Conservation (phyloP, 768 basidiomycete genomes). For the Rhodotorula sphaerocarpa region DNA sequence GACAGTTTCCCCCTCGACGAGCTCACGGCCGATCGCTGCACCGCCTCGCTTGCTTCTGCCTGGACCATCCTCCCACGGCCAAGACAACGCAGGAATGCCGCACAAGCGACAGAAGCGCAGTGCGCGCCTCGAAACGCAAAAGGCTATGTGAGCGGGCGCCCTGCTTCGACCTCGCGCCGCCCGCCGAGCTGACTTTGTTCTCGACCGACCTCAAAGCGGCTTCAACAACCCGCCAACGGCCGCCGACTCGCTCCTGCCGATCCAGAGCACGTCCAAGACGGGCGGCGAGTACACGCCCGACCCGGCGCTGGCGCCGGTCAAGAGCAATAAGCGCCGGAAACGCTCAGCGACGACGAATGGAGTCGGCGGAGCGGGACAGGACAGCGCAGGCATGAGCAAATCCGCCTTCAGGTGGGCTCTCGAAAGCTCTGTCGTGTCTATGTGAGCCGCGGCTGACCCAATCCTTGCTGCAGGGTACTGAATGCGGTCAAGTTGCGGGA, state of each 20-base stretch:
- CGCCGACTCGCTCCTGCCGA: slow-evolving; percentile 23
- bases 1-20: too few relatives aligned
- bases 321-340: slow-evolving; percentile 31
- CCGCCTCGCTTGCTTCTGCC: too few relatives aligned
- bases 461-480: slow-evolving; percentile 7
- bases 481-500: slow-evolving; percentile 29
- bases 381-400: slow-evolving; percentile 19
- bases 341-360: background rate
- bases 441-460: background rate
- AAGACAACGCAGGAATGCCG: slow-evolving; percentile 9
- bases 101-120: slow-evolving; percentile 19
- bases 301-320: background rate
- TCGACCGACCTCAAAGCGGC: slow-evolving; percentile 2
- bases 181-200: background rate
- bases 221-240: slow-evolving; percentile 28
- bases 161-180: background rate
- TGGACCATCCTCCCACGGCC: too few relatives aligned
- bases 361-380: background rate
- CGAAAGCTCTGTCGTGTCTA: background rate
- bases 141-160: slow-evolving; percentile 12
- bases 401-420: slow-evolving; percentile 17
- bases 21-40: too few relatives aligned
- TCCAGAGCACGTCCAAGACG: background rate
- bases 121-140: background rate
- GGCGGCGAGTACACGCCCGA: background rate